Percentiles rank a stretch among this genome's conserved stretches.
Evolutionary conservation across 2,329 filamentous ascomycete genomes (phyloP).

Genomic region (Ophiostoma perfectum): DNA sequence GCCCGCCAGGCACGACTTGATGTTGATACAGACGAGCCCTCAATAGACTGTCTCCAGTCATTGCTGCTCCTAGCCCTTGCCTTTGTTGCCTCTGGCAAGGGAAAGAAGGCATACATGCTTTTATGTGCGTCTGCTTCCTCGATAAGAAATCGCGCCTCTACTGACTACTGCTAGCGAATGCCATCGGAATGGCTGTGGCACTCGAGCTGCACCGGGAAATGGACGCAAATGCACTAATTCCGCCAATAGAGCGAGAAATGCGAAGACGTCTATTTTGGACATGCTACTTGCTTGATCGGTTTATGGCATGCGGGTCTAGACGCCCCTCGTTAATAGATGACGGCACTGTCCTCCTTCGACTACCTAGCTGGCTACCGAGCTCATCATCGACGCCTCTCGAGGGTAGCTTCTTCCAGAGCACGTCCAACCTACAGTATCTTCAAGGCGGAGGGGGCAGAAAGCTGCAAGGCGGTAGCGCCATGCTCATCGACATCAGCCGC

Average conservation of each 20-base stretch:
- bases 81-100: constrained; percentile 70
- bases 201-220: constrained; percentile 75
- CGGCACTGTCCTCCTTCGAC: constrained; percentile 65
- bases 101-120: constrained; percentile 83
- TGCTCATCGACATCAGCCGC: constrained; percentile 79
- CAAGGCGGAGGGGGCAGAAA: constrained; percentile 59
- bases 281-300: constrained; percentile 82
- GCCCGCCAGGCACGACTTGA: constrained; percentile 62
- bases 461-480: constrained; percentile 67
- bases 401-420: constrained; percentile 74
- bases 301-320: constrained; percentile 73
- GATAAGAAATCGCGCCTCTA: neutral
- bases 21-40: constrained; percentile 75
- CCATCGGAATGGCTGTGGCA: constrained; percentile 76
- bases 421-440: constrained; percentile 70
- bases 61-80: constrained; percentile 69
- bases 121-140: constrained; percentile 52
- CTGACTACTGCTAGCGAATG: constrained; percentile 50
- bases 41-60: constrained; percentile 70
- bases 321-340: constrained; percentile 75
- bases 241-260: constrained; percentile 66
- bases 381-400: constrained; percentile 59
- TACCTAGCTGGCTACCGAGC: constrained; percentile 68
- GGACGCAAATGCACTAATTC: constrained; percentile 56
- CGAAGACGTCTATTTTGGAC: constrained; percentile 81